A percentile compares a stretch with the other conserved stretches of the same genome.
phyloP scores from a whole-genome alignment of 1,284 basidiomycete genomes.

The Cutaneotrichosporon mucoides region DNA sequence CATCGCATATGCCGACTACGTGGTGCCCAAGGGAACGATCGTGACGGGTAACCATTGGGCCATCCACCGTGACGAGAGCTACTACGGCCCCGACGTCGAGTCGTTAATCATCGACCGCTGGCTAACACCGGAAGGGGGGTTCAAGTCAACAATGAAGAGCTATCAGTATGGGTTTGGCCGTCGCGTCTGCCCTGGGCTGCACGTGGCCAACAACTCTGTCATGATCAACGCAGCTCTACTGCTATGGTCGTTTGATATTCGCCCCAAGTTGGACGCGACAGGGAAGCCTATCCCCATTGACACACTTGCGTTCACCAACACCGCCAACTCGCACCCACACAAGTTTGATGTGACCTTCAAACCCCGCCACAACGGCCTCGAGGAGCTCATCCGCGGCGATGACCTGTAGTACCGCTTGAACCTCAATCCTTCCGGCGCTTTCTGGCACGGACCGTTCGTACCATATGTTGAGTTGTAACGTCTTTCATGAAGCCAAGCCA shows the following conservation, averaged over 20 bases:
- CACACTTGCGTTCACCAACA: slow-evolving; percentile 21
- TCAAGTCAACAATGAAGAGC: slow-evolving; percentile 20
- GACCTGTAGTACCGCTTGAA: not conserved
- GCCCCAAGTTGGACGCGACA: not conserved
- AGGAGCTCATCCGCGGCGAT: not conserved
- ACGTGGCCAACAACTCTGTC: slow-evolving; percentile 45
- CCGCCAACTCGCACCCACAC: slow-evolving; percentile 22
- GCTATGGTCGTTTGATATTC: slow-evolving; percentile 44
- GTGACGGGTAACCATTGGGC: slow-evolving; percentile 20
- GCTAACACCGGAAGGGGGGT: slow-evolving; percentile 16
- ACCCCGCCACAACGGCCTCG: not conserved
- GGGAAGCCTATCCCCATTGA: slow-evolving; percentile 18
- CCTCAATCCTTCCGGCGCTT: too few species aligned
- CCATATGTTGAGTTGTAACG: too few species aligned
- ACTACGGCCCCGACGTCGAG: slow-evolving; percentile 28
- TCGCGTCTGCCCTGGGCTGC: slow-evolving; percentile 42
- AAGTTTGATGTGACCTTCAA: slow-evolving; percentile 16
- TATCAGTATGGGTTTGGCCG: slow-evolving; percentile 34
- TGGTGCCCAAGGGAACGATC: slow-evolving; percentile 7
- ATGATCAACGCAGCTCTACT: slow-evolving; percentile 42
- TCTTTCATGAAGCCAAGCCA: too few species aligned
- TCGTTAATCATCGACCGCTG: slow-evolving; percentile 26
- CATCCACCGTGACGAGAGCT: slow-evolving; percentile 25
- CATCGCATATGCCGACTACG: slow-evolving; percentile 6
- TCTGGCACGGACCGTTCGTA: too few species aligned